Evolutionary conservation across 495 filamentous ascomycete species (phyloP), one percentile per base, ranked within the genome.

Genomic region (Glonium stellatum): DNA sequence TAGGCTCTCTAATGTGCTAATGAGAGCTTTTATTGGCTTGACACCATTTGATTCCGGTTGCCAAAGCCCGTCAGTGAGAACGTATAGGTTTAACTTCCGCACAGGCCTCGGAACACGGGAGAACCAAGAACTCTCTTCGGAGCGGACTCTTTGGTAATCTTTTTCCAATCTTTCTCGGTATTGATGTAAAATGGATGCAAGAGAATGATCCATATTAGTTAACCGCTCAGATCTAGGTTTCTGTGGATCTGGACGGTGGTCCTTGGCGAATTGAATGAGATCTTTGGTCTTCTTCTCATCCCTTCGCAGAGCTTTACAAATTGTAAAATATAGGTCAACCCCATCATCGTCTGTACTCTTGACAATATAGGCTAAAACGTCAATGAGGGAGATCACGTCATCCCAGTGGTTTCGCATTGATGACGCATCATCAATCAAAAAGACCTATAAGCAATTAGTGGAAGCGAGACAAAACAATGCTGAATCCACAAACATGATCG

Each of bases 41-140:
- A 65, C 39, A 5, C 56, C 36, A 31, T 31, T 31, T 31, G 27
- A 2, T 31, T 31, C 6, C 27, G 27, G 27, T 39, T 72, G 65
- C 73, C 73, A 78, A 18, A 70, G 57, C 5, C 69, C 76, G 44
- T 77, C 69, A 0, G 76, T 78, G 27, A 78, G 63, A 1, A 78
- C 59, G 34, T 75, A 77, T 4, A 78, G 57, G 47, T 65, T 76
- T 1, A 73, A 19, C 5, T 13, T n/a, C 4, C 22, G 25, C 4
- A 23, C n/a, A 4, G n/a, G 12, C 23, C 58, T 10, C 10, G 54
- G 12, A 15, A 8, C 37, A n/a, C 1, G 2, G 18, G 36, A 19
- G 65, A 60, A 19, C 37, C 1, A 59, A 66, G 27, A 63, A 31
- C 6, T 31, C 27, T 31, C 6, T 31, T 2, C 27, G 6, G 27